Percentiles rank a stretch among this genome's conserved stretches.
Evolutionary conservation across 73 alveolate species (phyloP).

Genomic region (Paramecium pentaurelia): DNA sequence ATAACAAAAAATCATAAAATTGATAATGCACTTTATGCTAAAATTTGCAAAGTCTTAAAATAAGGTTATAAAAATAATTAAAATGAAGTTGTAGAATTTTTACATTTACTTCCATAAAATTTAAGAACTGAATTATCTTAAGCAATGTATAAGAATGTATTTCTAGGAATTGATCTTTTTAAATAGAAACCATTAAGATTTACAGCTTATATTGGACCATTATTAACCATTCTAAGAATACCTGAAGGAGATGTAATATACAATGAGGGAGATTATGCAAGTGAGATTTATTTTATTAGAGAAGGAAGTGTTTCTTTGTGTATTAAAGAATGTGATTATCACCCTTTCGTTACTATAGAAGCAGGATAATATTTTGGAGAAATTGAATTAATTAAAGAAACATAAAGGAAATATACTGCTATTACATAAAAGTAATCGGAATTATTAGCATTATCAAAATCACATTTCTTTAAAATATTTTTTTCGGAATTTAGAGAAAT

Average conservation of each 20-base stretch:
- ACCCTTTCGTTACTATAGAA: not conserved
- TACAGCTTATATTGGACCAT: not conserved
- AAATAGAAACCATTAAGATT: not conserved
- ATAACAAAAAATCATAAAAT: slow-evolving; percentile 6
- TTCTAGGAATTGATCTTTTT: not conserved
- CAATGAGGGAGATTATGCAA: slow-evolving; percentile 12
- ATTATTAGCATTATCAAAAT: not conserved
- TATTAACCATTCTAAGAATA: not conserved
- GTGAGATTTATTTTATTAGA: not conserved
- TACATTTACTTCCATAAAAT: slow-evolving; percentile 70
- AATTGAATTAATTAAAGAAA: not conserved
- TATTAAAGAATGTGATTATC: slow-evolving; percentile 16
- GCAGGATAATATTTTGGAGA: slow-evolving; percentile 30
- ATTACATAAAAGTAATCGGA: not conserved
- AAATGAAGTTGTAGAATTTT: slow-evolving; percentile 70
- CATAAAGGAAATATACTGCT: not conserved
- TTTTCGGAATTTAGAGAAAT: slow-evolving; percentile 1
- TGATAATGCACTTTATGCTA: not conserved
- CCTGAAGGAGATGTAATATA: not conserved
- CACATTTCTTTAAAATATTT: not conserved
- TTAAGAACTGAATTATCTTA: slow-evolving; percentile 65
- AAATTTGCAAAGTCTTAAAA: slow-evolving; percentile 17
- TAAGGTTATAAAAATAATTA: slow-evolving; percentile 16
- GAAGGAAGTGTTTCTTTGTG: slow-evolving; percentile 1
- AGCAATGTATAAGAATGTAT: slow-evolving; percentile 1